A percentile compares a stretch with the other conserved stretches of the same genome.
phyloP scores from a whole-genome alignment of 805 yeast genomes.

The Wickerhamomyces xylosicus region DNA sequence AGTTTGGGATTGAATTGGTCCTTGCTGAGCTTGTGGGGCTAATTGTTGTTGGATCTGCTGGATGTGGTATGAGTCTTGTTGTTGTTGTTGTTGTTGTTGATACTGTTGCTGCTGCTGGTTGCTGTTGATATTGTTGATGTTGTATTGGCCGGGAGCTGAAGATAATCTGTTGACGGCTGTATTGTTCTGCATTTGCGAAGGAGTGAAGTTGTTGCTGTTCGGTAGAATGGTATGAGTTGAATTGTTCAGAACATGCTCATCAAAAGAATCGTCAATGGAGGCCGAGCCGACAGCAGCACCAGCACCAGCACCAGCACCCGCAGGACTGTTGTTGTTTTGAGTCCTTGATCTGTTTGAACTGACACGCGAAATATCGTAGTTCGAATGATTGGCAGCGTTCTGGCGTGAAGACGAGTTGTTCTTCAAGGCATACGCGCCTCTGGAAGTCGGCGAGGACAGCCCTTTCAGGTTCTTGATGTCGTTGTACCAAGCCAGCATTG shows the following conservation, averaged over 20 bases:
- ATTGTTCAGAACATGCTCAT: background rate
- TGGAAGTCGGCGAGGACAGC: conserved; percentile 32
- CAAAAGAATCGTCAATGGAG: background rate
- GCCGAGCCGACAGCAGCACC: conserved; percentile 1
- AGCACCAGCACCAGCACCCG: conserved; percentile 1
- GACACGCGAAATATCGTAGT: conserved; percentile 16
- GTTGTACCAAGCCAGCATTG: conserved; percentile 78
- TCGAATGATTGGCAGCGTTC: conserved; percentile 5
- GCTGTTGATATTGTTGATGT: no score
- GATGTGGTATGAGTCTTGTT: background rate
- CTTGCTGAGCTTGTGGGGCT: no score
- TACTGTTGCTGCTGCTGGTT: no score
- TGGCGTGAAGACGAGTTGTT: conserved; percentile 1
- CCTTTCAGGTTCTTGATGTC: conserved; percentile 63
- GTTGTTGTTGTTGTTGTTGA: no score
- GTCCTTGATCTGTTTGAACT: conserved; percentile 20
- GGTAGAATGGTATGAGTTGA: background rate
- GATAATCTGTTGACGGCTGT: background rate
- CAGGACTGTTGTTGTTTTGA: conserved; percentile 1
- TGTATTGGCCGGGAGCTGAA: background rate
- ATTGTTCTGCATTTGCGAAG: no score
- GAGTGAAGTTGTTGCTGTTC: background rate
- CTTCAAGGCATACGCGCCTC: conserved; percentile 17
- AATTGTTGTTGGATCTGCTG: background rate
- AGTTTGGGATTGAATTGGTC: background rate